phyloP scores from a whole-genome alignment of 2,329 filamentous ascomycete genomes.

The Xylaria sp. region DNA sequence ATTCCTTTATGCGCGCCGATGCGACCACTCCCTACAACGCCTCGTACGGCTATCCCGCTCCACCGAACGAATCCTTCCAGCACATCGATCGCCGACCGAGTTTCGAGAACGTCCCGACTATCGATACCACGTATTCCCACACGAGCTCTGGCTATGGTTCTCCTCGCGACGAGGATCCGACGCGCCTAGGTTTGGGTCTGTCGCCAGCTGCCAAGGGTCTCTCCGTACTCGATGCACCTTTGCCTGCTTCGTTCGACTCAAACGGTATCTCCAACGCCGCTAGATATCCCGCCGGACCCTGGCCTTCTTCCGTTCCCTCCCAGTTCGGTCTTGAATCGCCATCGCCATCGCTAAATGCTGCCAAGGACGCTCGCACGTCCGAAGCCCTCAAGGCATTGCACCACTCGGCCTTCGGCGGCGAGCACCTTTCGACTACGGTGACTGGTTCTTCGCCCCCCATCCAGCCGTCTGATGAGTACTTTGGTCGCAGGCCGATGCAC shows the following conservation, averaged over 20 bases:
- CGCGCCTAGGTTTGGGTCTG: slow-evolving; percentile 62
- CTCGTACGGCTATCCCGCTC: slow-evolving; percentile 37
- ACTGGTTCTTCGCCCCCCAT: slow-evolving; percentile 33
- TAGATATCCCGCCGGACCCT: slow-evolving; percentile 69
- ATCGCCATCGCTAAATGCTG: slow-evolving; percentile 63
- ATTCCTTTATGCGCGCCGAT: slow-evolving; percentile 62
- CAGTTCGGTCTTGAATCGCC: slow-evolving; percentile 87
- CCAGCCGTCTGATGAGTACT: slow-evolving; percentile 49
- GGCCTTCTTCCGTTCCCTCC: slow-evolving; percentile 86
- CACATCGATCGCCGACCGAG: slow-evolving; percentile 45
- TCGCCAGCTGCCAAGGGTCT: slow-evolving; percentile 70
- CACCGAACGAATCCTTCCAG: slow-evolving; percentile 39
- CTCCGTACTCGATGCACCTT: slow-evolving; percentile 88
- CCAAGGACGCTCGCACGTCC: slow-evolving; percentile 55
- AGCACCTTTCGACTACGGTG: slow-evolving; percentile 53
- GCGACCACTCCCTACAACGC: slow-evolving; percentile 42
- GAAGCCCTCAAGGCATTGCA: slow-evolving; percentile 61
- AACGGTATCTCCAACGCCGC: slow-evolving; percentile 91
- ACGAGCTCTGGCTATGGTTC: slow-evolving; percentile 68
- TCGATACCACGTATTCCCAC: slow-evolving; percentile 55
- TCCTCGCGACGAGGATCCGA: slow-evolving; percentile 62
- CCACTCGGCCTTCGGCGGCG: slow-evolving; percentile 62
- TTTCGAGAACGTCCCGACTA: slow-evolving; percentile 53
- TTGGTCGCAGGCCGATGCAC: slow-evolving; percentile 67
- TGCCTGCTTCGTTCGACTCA: slow-evolving; percentile 93